phyloP scores from a whole-genome alignment of 179 eudicot genomes.

The Actinidia arguta region DNA sequence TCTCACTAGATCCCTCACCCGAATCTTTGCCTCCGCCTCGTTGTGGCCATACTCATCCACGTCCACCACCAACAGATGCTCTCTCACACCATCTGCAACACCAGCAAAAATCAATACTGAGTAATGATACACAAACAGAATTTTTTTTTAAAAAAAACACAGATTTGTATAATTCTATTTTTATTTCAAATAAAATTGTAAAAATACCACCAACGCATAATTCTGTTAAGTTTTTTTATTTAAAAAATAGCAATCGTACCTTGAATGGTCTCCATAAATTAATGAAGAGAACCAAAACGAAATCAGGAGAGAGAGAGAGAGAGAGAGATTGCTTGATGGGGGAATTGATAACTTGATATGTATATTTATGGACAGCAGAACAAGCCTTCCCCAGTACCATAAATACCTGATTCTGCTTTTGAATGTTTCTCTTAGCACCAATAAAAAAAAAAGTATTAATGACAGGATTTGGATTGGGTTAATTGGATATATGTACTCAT shows the following conservation, averaged over 20 bases:
- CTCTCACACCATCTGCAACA: slow-evolving; percentile 37
- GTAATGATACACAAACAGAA: neutral
- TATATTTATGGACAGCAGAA: neutral
- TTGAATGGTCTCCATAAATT: neutral
- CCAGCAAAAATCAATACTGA: neutral
- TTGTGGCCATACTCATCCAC: neutral
- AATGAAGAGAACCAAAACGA: too few relatives aligned
- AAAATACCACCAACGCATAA: neutral
- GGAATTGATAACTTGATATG: neutral
- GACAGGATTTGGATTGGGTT: too few relatives aligned
- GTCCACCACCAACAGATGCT: slow-evolving; percentile 46
- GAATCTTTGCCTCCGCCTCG: slow-evolving; percentile 35
- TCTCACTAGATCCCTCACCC: slow-evolving; percentile 46
- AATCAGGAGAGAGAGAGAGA: neutral
- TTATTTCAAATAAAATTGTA: neutral
- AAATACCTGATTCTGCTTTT: too few relatives aligned
- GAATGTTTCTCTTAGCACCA: too few relatives aligned
- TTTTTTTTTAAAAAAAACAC: too few relatives aligned
- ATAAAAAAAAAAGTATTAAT: too few relatives aligned
- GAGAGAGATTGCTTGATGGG: neutral
- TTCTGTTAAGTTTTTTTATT: too few relatives aligned
- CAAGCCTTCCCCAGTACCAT: slow-evolving; percentile 18
- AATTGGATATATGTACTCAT: too few relatives aligned
- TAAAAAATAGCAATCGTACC: neutral
- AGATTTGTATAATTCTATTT: neutral